Evolutionary conservation across 73 alveolate species (phyloP).

Genomic region (Paramecium pentaurelia): DNA sequence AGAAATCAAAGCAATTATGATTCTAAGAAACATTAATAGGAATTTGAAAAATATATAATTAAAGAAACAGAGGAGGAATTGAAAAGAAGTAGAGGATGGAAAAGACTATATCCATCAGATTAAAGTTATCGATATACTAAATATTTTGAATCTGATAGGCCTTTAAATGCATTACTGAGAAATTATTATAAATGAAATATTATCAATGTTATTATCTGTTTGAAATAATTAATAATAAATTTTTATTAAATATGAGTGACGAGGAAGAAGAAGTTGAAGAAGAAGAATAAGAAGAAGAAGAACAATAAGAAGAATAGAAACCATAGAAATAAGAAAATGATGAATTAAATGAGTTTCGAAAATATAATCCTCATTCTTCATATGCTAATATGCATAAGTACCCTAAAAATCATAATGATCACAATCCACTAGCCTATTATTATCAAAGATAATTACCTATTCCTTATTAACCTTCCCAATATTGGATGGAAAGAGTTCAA

Average conservation of each 20-base stretch:
- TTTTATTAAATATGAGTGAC: not conserved
- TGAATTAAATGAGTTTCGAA: not conserved
- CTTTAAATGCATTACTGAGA: conserved; percentile 61
- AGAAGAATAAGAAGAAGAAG: not conserved
- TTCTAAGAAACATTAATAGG: conserved; percentile 4
- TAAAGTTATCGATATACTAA: conserved; percentile 66
- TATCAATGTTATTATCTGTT: not conserved
- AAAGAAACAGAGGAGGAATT: conserved; percentile 71
- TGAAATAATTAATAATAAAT: not conserved
- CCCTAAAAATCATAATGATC: not conserved
- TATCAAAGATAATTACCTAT: not conserved
- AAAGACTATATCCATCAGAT: conserved; percentile 66
- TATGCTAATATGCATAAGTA: not conserved
- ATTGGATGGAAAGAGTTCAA: not conserved
- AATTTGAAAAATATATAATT: conserved; percentile 40
- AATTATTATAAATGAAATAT: conserved; percentile 40
- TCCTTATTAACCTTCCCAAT: not conserved
- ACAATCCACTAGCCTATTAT: not conserved
- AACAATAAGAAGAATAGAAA: not conserved
- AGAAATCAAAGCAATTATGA: conserved; percentile 17
- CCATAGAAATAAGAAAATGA: not conserved
- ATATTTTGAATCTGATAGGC: conserved; percentile 81
- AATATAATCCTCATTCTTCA: not conserved
- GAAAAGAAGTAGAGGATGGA: not conserved
- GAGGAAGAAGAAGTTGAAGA: not conserved